Evolutionary conservation across 345 rosid genomes (phyloP), one percentile per base, ranked within the genome.

Genomic region (Arabis alpina): DNA sequence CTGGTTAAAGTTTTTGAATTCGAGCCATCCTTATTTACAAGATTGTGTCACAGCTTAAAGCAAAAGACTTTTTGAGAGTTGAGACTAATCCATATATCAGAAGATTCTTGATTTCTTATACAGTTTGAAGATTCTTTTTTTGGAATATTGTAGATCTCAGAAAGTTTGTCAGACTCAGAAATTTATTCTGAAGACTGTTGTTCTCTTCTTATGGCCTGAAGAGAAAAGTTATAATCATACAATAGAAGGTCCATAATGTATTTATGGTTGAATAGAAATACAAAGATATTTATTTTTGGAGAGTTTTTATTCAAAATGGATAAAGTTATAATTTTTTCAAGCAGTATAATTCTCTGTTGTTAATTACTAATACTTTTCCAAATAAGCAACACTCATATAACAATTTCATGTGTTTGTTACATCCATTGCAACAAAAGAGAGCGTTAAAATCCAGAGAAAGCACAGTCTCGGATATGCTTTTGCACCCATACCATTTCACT

Each of bases 1-100:
- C 15, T 94, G 99, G 99, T 87, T 87, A 78, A 84, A 81, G 82
- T 94, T 85, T 79, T 74, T 86, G 84, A 89, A 94, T 68, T 86
- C 76, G 30, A 86, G 83, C 73, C 97, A 89, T 79, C 93, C 96
- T 36, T 86, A 84, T 77, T 66, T 85, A 52, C 83, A 80, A 69
- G 85, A 87, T 47, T 94, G 99, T 76, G 61, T 77, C 57, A 76
- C 83, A 50, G 83, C 93, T 77, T 91, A 69, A 84, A 77, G 65
- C 47, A 54, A 69, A 74, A 72, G 49, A 42, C 45, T 77, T 56
- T 55, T 40, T 27, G 24, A 58, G 66, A 65, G 66, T 72, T 72
- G 76, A 56, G 61, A 30, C 66, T 55, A 47, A 19, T 56, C 70
- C 54, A 57, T 32, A 57, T 32, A 66, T 73, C 54, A 58, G 34